These are phyloP conservation scores for Friedmanniomyces endolithicus DNA, from an alignment of 495 filamentous ascomycete genomes.

Conservation along the genomic window DNA sequence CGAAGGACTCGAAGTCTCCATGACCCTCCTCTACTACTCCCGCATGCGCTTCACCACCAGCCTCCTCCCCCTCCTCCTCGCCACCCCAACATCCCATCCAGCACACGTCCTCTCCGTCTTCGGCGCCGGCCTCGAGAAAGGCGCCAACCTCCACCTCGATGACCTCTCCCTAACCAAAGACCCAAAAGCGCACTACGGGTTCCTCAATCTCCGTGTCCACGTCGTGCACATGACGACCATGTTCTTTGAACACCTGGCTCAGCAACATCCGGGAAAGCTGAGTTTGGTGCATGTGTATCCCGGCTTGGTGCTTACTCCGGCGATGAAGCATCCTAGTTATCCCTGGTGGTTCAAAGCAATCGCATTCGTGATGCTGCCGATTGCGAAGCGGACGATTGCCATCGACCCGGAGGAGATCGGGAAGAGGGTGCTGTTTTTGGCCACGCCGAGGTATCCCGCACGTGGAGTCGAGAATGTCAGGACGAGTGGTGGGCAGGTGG, in stretches of 20 bases:
- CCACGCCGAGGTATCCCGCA: background rate
- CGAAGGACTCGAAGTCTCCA: slow-evolving; percentile 28
- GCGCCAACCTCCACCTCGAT: slow-evolving; percentile 5
- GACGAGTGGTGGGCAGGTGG: background rate
- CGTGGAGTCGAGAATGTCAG: background rate
- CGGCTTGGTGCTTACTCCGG: slow-evolving; percentile 17
- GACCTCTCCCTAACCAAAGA: slow-evolving; percentile 14
- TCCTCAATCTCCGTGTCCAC: slow-evolving; percentile 10
- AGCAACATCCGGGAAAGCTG: slow-evolving; percentile 16
- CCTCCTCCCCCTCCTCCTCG: slow-evolving; percentile 31
- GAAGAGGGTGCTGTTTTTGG: background rate
- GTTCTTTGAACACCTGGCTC: slow-evolving; percentile 17
- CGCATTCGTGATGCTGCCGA: background rate
- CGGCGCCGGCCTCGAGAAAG: slow-evolving; percentile 18
- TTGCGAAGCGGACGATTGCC: background rate
- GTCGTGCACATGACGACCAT: slow-evolving; percentile 21
- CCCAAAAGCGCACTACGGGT: slow-evolving; percentile 9
- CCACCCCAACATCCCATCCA: background rate
- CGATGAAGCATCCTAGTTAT: background rate
- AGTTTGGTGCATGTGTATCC: slow-evolving; percentile 20
- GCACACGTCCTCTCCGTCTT: slow-evolving; percentile 23
- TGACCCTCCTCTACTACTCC: slow-evolving; percentile 32
- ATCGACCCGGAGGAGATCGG: slow-evolving; percentile 1
- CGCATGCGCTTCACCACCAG: slow-evolving; percentile 31
- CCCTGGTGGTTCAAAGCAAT: slow-evolving; percentile 8